These are phyloP conservation scores for Nectriaceae sp. DNA, from an alignment of 2,329 filamentous ascomycete genomes.

Conservation along the genomic window DNA sequence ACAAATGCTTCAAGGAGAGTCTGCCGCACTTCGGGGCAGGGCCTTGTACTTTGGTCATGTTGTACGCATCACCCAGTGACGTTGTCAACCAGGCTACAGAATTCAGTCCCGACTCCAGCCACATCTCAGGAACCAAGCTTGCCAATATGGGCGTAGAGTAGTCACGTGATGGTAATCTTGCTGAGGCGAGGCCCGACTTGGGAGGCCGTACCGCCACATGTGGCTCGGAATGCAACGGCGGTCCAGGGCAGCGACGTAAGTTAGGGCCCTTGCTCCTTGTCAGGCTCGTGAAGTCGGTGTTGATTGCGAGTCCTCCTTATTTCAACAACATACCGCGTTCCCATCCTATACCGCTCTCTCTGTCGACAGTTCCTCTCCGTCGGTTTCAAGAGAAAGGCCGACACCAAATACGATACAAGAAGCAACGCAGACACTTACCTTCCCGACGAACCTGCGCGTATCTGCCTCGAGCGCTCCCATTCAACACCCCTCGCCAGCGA, in stretches of 20 bases:
- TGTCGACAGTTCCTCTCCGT: slow-evolving; percentile 14
- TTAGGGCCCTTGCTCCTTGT: slow-evolving; percentile 32
- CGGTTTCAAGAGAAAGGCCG: neutral
- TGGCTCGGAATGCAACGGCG: slow-evolving; percentile 26
- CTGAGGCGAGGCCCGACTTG: neutral
- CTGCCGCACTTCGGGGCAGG: too few species aligned
- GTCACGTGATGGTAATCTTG: slow-evolving; percentile 20
- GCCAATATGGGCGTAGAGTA: too few species aligned
- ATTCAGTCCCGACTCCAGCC: slow-evolving; percentile 19
- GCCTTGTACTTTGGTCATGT: too few species aligned
- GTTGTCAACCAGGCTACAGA: slow-evolving; percentile 24
- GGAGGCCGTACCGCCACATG: slow-evolving; percentile 25
- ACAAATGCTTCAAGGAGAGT: too few species aligned
- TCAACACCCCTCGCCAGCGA: neutral
- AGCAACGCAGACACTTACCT: neutral
- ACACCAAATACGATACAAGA: neutral
- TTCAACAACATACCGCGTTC: slow-evolving; percentile 28
- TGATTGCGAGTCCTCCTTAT: slow-evolving; percentile 35
- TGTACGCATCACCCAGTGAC: slow-evolving; percentile 23
- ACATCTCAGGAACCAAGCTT: slow-evolving; percentile 8
- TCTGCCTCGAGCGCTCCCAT: neutral
- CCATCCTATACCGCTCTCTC: slow-evolving; percentile 20
- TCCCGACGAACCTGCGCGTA: neutral
- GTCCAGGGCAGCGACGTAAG: slow-evolving; percentile 22
- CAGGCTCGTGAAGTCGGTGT: slow-evolving; percentile 35